phyloP scores from a whole-genome alignment of 1,284 basidiomycete genomes.

The Pseudozyma sp. region DNA sequence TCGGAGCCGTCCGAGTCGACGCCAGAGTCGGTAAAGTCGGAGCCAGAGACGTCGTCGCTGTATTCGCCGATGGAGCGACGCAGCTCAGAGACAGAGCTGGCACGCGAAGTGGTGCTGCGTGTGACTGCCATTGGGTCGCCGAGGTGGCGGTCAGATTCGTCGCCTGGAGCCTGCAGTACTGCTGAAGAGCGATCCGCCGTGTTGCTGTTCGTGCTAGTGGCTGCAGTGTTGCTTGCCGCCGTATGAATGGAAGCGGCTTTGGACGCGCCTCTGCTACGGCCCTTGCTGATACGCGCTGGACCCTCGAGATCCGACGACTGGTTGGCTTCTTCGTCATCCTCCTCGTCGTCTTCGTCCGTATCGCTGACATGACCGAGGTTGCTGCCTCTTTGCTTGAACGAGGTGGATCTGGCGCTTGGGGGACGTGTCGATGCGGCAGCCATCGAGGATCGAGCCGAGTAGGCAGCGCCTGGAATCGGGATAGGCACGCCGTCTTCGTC shows the following conservation, averaged over 20 bases:
- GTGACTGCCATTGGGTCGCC: constrained; percentile 54
- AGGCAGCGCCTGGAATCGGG: constrained; percentile 38
- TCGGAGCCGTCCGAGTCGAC: constrained; percentile 32
- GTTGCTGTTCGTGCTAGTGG: not conserved
- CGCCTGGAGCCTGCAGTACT: constrained; percentile 41
- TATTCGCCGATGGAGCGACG: constrained; percentile 59
- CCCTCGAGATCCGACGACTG: constrained; percentile 41
- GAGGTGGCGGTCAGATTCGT: constrained; percentile 53
- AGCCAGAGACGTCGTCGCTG: constrained; percentile 48
- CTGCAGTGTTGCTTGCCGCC: constrained; percentile 5
- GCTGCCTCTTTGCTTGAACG: constrained; percentile 67
- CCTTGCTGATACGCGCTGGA: constrained; percentile 19
- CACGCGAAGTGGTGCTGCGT: constrained; percentile 42
- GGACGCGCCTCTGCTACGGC: constrained; percentile 69
- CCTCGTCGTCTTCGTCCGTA: constrained; percentile 53
- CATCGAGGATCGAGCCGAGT: constrained; percentile 28
- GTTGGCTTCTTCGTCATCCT: constrained; percentile 67
- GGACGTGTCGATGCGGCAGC: constrained; percentile 52
- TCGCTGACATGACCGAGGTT: constrained; percentile 69
- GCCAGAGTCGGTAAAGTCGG: constrained; percentile 45
- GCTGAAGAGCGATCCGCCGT: constrained; percentile 67
- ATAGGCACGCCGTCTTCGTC: constrained; percentile 68
- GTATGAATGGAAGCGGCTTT: constrained; percentile 49
- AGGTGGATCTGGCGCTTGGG: constrained; percentile 41
- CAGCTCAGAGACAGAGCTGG: constrained; percentile 45